Evolutionary conservation across 2,329 filamentous ascomycete species (phyloP).

Genomic region (Westerdykella sp.): DNA sequence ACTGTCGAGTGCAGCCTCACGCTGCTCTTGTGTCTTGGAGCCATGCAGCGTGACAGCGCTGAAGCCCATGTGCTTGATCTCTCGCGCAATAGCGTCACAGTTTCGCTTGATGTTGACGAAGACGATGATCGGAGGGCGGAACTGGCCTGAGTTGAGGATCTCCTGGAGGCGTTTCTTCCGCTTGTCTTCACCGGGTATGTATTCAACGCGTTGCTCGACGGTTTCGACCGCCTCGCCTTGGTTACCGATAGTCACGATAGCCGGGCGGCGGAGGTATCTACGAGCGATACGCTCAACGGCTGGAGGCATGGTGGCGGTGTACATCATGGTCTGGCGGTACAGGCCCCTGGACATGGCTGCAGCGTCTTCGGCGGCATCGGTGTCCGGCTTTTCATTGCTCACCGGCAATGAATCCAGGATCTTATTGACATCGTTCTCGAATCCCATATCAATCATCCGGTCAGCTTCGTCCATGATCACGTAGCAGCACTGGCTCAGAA

Average conservation of each 20-base stretch:
- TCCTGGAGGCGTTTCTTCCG: slow-evolving; percentile 93
- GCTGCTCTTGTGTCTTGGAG: slow-evolving; percentile 94
- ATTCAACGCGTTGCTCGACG: slow-evolving; percentile 94
- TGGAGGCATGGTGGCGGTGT: slow-evolving; percentile 95
- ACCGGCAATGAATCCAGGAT: slow-evolving; percentile 93
- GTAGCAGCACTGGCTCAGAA: slow-evolving; percentile 95
- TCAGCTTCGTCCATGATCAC: slow-evolving; percentile 99
- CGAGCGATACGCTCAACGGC: slow-evolving; percentile 93
- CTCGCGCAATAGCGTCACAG: slow-evolving; percentile 88
- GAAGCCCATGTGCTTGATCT: slow-evolving; percentile 93
- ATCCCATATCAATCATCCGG: slow-evolving; percentile 97
- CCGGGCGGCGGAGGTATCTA: slow-evolving; percentile 88
- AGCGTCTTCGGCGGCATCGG: slow-evolving; percentile 81
- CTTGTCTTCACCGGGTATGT: slow-evolving; percentile 84
- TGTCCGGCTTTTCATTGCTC: slow-evolving; percentile 90
- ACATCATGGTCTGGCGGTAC: slow-evolving; percentile 99
- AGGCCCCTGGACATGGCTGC: slow-evolving; percentile 77
- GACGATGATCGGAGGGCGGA: slow-evolving; percentile 87
- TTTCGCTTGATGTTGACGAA: slow-evolving; percentile 99
- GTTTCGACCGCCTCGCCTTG: slow-evolving; percentile 94
- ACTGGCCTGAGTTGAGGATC: slow-evolving; percentile 74
- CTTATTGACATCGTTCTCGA: slow-evolving; percentile 95
- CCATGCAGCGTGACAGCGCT: slow-evolving; percentile 86
- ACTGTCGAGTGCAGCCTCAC: slow-evolving; percentile 84
- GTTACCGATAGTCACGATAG: slow-evolving; percentile 91